Conservation (phyloP, 257 asterid genomes). For the Avicennia marina region DNA sequence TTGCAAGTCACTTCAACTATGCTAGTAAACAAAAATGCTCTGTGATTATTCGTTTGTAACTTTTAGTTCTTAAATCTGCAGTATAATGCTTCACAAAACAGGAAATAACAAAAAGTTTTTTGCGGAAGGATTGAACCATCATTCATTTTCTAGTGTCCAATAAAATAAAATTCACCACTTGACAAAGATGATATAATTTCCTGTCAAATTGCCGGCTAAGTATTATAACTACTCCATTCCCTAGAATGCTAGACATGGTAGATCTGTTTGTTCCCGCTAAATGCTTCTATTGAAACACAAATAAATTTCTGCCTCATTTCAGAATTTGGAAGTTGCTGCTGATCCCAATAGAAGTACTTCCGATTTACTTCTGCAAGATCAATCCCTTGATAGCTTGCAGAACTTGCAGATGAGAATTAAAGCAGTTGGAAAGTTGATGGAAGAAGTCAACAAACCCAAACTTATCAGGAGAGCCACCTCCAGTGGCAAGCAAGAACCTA, state of each 20-base stretch:
- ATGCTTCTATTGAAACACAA: background rate
- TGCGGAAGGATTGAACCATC: background rate
- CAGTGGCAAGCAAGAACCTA: constrained; percentile 27
- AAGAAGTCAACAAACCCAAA: constrained; percentile 42
- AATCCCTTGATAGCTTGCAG: constrained; percentile 42
- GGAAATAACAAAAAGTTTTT: background rate
- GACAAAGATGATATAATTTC: background rate
- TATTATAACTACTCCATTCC: too few relatives aligned
- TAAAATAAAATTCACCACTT: background rate
- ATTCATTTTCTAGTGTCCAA: background rate
- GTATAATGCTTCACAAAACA: background rate
- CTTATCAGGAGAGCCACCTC: constrained; percentile 24
- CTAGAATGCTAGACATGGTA: too few relatives aligned
- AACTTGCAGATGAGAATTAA: constrained; percentile 50
- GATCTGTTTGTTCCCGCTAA: background rate
- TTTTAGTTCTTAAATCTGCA: too few relatives aligned
- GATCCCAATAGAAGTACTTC: constrained; percentile 26
- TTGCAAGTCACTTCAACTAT: too few relatives aligned
- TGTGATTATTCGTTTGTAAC: too few relatives aligned
- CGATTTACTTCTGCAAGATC: constrained; percentile 30
- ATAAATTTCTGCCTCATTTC: constrained; percentile 20
- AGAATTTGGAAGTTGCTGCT: constrained; percentile 34
- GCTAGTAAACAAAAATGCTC: too few relatives aligned
- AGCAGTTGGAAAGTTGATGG: constrained; percentile 54
- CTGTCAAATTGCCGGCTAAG: too few relatives aligned